phyloP scores from a whole-genome alignment of 108 stramenopile species.

The Seminavis robusta region DNA sequence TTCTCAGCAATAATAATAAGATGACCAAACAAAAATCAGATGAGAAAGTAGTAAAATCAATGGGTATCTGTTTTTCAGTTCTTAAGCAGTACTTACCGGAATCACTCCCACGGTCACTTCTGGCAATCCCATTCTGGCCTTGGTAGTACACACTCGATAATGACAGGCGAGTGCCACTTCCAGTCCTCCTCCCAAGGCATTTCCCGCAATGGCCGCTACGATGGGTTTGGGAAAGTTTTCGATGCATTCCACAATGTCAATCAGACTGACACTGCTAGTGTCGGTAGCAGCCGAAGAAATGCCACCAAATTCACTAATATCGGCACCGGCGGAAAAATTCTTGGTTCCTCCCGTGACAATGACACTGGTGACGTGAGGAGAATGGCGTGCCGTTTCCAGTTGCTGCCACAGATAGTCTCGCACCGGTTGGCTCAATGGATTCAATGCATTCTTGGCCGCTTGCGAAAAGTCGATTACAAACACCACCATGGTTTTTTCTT shows the following conservation, averaged over 20 bases:
- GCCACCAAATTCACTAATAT: conserved; percentile 89
- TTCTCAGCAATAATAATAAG: too few relatives aligned
- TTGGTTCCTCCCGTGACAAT: conserved; percentile 77
- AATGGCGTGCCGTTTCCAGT: conserved; percentile 28
- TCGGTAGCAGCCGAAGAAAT: conserved; percentile 7
- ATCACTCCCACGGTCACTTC: conserved; percentile 96
- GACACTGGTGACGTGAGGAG: conserved; percentile 61
- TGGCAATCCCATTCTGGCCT: conserved; percentile 82
- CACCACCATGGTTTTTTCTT: too few relatives aligned
- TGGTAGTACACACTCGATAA: conserved; percentile 62
- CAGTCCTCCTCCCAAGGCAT: conserved; percentile 91
- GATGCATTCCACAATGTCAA: conserved; percentile 58
- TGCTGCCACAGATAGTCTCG: conserved; percentile 36
- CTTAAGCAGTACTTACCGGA: too few relatives aligned
- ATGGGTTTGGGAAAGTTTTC: conserved; percentile 85
- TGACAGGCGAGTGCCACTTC: conserved; percentile 95
- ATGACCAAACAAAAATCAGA: too few relatives aligned
- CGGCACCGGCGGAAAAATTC: conserved; percentile 97
- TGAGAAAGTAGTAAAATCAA: too few relatives aligned
- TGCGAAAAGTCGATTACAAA: conserved; percentile 4
- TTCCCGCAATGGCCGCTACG: conserved; percentile 92
- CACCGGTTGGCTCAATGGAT: conserved; percentile 60
- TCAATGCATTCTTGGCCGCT: conserved; percentile 45
- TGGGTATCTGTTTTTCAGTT: too few relatives aligned
- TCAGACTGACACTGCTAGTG: conserved; percentile 30